Base-by-base conservation (phyloP, 2,329 filamentous ascomycete species). In the Apiospora kogelbergensis region DNA sequence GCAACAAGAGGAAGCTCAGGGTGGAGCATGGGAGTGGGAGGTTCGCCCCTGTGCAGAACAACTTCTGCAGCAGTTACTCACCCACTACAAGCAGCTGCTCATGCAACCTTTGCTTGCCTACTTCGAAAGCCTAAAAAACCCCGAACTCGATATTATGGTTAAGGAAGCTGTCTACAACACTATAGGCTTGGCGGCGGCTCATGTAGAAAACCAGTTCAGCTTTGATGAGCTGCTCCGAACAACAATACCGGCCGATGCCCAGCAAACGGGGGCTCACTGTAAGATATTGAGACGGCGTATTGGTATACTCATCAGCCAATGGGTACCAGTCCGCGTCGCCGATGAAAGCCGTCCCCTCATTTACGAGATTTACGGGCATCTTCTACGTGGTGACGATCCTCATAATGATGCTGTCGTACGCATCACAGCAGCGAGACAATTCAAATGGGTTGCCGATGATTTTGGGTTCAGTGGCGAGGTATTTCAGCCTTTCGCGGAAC, bases 111-210 rank as follows among this genome's bases (percentile, higher is more conserved):
- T 99, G 37, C 83, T 98, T 60, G 85, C 88, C 65, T 97, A 98
- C 73, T 98, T 98, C 78, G 86, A 91, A 72, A 90, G 89, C 9
- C 92, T 94, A 68, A 90, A 93, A 70, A 88, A 89, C 82, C 85
- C 87, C 6, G 77, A 85, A 41, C 78, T 83, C 13, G 90, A 96
- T 72, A 87, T 98, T 15, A 86, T 96, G 20, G 89, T 93, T 70
- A 98, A 98, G 78, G 96, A 99, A 78, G 95, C 95, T 0, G 90
- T 98, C 0, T 99, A 99, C 77, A 97, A 93, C 6, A 94, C 95
- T 13, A 91, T 99, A 82, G 95, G 95, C 2, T 85, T 98, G 66
- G 90, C 96, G 0, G 93, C 95, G 1, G 86, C 93, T 1, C 90
- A 95, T 46, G 83, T 98, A 20, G 86, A 91, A 70, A 84, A 90